A percentile compares a stretch with the other conserved stretches of the same genome.
These are phyloP conservation scores for Melanomma pulvis-pyrius DNA, from an alignment of 495 filamentous ascomycete genomes.

Conservation along the genomic window DNA sequence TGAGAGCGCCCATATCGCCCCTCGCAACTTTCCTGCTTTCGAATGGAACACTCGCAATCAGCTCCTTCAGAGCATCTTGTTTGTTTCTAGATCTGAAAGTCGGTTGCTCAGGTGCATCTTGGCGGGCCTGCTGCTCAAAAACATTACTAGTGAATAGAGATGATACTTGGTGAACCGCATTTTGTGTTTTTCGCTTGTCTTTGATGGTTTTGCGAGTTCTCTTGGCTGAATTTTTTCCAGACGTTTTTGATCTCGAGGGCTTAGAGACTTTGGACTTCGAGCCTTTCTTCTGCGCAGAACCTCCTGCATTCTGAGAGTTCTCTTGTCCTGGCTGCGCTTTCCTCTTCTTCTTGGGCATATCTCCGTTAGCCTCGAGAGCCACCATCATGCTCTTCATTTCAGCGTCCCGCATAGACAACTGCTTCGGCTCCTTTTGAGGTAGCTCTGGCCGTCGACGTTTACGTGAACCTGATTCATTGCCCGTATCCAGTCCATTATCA, in stretches of 20 bases:
- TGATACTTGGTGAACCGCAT: slow-evolving; percentile 3
- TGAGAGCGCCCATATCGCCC: slow-evolving; percentile 27
- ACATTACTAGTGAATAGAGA: slow-evolving; percentile 36
- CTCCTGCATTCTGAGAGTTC: not conserved
- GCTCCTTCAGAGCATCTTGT: slow-evolving; percentile 37
- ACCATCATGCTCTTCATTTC: slow-evolving; percentile 23
- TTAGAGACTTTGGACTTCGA: slow-evolving; percentile 20
- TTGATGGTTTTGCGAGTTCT: slow-evolving; percentile 7
- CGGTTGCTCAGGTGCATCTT: slow-evolving; percentile 34
- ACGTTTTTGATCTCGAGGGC: not conserved
- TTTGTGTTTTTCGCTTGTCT: not conserved
- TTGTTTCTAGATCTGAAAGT: slow-evolving; percentile 24
- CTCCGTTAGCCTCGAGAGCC: slow-evolving; percentile 18
- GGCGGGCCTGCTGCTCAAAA: slow-evolving; percentile 35
- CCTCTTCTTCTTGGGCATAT: slow-evolving; percentile 17
- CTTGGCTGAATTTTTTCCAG: not conserved
- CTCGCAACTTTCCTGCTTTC: slow-evolving; percentile 26
- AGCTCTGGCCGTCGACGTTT: slow-evolving; percentile 7
- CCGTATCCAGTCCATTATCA: not conserved
- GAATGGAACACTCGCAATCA: slow-evolving; percentile 41
- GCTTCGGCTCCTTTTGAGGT: slow-evolving; percentile 25
- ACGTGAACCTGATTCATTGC: not conserved
- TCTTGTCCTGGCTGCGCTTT: slow-evolving; percentile 5
- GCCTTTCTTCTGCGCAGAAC: slow-evolving; percentile 2
- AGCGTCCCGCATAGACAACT: slow-evolving; percentile 15